Conservation (phyloP, 208 protist species). For the Acanthamoeba quina region DNA sequence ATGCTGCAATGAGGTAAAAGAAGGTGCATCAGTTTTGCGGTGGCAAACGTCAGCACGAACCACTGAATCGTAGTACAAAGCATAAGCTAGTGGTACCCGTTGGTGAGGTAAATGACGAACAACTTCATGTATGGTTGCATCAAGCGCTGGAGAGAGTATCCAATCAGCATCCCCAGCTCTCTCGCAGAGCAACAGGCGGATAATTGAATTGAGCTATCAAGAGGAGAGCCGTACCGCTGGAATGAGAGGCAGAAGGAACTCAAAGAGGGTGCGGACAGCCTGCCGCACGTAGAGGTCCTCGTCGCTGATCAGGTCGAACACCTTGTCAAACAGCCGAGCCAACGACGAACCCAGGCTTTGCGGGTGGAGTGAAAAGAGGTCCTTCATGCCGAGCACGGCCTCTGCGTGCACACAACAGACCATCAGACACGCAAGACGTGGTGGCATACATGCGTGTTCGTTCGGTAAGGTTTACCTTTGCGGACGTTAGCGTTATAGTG, state of each 20-base stretch:
- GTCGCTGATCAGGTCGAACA: conserved; percentile 70
- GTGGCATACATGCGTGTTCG: no score
- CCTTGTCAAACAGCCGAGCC: conserved; percentile 40
- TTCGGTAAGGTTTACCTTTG: neutral
- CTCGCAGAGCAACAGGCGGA: neutral
- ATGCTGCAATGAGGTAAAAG: neutral
- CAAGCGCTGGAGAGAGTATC: conserved; percentile 27
- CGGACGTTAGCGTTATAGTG: conserved; percentile 71
- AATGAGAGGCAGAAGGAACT: conserved; percentile 30
- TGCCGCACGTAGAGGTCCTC: conserved; percentile 51
- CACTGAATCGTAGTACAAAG: neutral
- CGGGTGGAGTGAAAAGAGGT: conserved; percentile 34
- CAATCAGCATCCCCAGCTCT: neutral
- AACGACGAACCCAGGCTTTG: neutral
- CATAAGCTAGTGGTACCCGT: neutral
- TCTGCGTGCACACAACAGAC: neutral
- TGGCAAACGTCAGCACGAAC: neutral
- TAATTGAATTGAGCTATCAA: neutral
- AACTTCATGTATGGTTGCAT: conserved; percentile 63
- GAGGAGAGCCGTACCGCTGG: neutral
- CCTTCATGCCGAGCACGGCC: conserved; percentile 45
- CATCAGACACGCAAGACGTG: neutral
- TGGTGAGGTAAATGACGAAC: conserved; percentile 42
- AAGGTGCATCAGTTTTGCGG: neutral
- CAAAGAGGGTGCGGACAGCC: conserved; percentile 35